phyloP scores from a whole-genome alignment of 257 asterid species.

The Solanum corneliomulleri region DNA sequence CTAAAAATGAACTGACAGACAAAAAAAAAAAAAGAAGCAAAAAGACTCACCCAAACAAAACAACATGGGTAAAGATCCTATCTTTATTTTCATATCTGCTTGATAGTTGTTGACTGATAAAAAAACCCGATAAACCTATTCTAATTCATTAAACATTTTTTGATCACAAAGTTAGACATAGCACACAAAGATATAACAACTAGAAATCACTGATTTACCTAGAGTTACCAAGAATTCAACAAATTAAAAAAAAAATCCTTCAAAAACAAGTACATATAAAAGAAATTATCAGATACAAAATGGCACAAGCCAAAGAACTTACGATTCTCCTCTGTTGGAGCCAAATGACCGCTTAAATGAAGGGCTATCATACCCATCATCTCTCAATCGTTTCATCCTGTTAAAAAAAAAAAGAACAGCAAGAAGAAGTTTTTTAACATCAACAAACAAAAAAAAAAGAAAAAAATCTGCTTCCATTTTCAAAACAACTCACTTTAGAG shows the following conservation, averaged over 20 bases:
- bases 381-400: constrained; percentile 80
- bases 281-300: background rate
- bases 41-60: background rate
- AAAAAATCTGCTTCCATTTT: background rate
- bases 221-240: background rate
- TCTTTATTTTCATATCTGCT: constrained; percentile 5
- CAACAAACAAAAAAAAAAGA: background rate
- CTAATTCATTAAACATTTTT: constrained; percentile 2
- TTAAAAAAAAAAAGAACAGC: constrained; percentile 6
- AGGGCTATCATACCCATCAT: constrained; percentile 57
- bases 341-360: constrained; percentile 73
- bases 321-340: constrained; percentile 79
- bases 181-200: background rate
- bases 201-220: constrained; percentile 23
- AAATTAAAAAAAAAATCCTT: background rate
- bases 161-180: constrained; percentile 9
- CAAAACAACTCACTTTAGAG: constrained; percentile 25
- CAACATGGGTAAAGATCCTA: constrained; percentile 22
- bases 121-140: background rate
- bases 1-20: constrained; percentile 2
- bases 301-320: constrained; percentile 17
- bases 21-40: background rate
- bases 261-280: background rate
- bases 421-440: constrained; percentile 8
- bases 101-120: background rate